Conservation (phyloP, 1,139 yeast genomes). For the Kodamaea ohmeri region DNA sequence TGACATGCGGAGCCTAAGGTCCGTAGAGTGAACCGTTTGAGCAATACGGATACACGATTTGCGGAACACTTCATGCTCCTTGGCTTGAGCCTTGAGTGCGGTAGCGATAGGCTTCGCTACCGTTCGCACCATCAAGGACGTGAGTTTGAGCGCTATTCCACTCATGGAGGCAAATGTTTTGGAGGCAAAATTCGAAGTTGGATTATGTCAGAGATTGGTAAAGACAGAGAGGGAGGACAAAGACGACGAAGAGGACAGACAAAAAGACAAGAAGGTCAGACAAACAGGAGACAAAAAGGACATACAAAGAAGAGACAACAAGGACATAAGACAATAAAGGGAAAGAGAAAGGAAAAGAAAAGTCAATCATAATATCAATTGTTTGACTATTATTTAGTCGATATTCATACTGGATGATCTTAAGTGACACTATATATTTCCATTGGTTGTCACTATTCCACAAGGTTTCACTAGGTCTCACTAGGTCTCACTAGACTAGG, state of each 20-base stretch:
- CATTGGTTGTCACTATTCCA: no score
- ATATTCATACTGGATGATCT: not conserved
- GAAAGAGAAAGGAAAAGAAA: no score
- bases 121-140: constrained; percentile 72
- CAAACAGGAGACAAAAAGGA: not conserved
- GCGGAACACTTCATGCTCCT: constrained; percentile 66
- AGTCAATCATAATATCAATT: no score
- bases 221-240: not conserved
- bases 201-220: not conserved
- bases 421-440: no score
- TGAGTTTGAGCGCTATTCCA: constrained; percentile 69
- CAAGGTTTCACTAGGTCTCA: no score
- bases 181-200: not conserved
- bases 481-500: no score
- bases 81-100: constrained; percentile 70
- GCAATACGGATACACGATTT: constrained; percentile 67
- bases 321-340: no score
- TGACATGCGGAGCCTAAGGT: constrained; percentile 59
- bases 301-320: not conserved
- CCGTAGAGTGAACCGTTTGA: constrained; percentile 68
- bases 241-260: not conserved
- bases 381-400: no score
- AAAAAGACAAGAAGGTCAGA: not conserved
- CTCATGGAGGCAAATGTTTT: constrained; percentile 27
- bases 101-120: constrained; percentile 81